Evolutionary conservation across 805 yeast genomes (phyloP).

Genomic region (Ogataea chonburiensis): DNA sequence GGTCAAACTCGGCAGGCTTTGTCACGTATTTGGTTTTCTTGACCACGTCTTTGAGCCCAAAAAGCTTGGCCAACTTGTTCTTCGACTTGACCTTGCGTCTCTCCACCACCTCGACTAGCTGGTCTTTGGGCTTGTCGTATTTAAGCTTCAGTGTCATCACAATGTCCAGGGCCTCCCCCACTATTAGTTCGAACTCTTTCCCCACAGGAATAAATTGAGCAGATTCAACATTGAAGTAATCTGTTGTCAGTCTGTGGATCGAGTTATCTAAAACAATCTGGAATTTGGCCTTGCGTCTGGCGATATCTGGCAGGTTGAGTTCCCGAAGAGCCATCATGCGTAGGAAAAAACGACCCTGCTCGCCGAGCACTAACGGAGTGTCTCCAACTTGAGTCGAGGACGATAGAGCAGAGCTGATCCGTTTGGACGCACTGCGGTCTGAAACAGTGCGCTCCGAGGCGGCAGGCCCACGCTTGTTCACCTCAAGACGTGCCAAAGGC

Average conservation of each 20-base stretch:
- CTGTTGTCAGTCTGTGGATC: conserved; percentile 69
- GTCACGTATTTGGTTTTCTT: conserved; percentile 53
- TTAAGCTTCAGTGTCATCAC: conserved; percentile 70
- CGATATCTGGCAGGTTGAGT: conserved; percentile 47
- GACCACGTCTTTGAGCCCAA: conserved; percentile 42
- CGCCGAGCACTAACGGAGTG: conserved; percentile 27
- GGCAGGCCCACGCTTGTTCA: conserved; percentile 1
- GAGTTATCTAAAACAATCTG: conserved; percentile 73
- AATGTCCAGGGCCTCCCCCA: conserved; percentile 59
- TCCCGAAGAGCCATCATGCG: conserved; percentile 46
- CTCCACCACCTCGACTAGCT: conserved; percentile 60
- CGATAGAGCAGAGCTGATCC: conserved; percentile 10
- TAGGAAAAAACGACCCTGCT: conserved; percentile 53
- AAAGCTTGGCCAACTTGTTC: conserved; percentile 30
- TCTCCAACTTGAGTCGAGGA: conserved; percentile 7
- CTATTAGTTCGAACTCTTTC: conserved; percentile 79
- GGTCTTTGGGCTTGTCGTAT: conserved; percentile 50
- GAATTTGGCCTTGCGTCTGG: conserved; percentile 46
- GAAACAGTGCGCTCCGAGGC: conserved; percentile 1
- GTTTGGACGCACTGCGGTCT: conserved; percentile 2
- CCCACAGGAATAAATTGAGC: conserved; percentile 39
- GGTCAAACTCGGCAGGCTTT: conserved; percentile 48
- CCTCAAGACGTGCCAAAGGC: conserved; percentile 18
- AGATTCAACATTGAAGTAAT: conserved; percentile 36
- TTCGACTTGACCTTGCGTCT: conserved; percentile 38